phyloP scores from a whole-genome alignment of 176 grass and related monocot genomes.

The Aegilops umbellulata region DNA sequence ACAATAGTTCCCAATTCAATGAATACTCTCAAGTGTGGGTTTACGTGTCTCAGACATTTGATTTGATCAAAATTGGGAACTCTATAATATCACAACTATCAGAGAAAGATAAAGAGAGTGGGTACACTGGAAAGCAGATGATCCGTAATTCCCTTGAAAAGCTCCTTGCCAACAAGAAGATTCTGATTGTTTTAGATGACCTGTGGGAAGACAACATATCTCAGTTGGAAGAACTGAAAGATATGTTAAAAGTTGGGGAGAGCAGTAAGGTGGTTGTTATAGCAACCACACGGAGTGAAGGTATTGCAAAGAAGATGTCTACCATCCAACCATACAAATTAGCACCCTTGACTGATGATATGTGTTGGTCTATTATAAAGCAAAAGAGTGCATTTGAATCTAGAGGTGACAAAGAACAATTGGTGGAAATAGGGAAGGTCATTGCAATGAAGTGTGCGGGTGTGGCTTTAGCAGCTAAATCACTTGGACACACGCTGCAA shows the following conservation, averaged over 20 bases:
- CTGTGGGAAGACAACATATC: background rate
- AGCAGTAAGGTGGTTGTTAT: background rate
- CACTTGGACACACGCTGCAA: constrained; percentile 25
- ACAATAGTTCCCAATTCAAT: background rate
- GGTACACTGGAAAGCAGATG: background rate
- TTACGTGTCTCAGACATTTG: constrained; percentile 25
- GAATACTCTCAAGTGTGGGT: constrained; percentile 6
- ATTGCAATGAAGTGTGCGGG: constrained; percentile 31
- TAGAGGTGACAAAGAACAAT: background rate
- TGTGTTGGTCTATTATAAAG: constrained; percentile 34
- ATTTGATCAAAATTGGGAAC: background rate
- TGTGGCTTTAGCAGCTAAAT: constrained; percentile 30
- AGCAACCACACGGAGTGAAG: constrained; percentile 15
- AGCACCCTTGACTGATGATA: background rate
- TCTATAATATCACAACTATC: background rate
- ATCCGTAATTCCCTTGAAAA: background rate
- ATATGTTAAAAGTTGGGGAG: background rate
- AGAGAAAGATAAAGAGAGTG: too few relatives aligned
- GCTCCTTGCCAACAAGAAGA: background rate
- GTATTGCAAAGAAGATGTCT: background rate
- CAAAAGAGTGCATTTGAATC: background rate
- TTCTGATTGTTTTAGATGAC: constrained; percentile 7
- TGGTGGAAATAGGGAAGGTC: background rate
- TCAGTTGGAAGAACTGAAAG: background rate
- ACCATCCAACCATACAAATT: background rate